Base-by-base conservation (phyloP, 164 flowering plant genomes). In the Vitis labrusca region DNA sequence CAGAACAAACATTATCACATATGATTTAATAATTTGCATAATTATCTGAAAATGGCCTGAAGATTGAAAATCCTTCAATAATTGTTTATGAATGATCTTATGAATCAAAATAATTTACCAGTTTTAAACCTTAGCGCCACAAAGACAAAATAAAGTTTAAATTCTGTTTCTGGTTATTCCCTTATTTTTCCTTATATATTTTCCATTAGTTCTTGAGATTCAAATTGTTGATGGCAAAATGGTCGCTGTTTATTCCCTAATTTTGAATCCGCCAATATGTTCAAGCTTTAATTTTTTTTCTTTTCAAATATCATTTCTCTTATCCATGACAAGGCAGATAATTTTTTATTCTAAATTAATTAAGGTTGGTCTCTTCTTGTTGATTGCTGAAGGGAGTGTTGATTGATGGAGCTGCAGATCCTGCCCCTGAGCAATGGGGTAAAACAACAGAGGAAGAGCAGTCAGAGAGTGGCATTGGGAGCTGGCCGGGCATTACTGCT, bases 401-500 rank as follows among this genome's bases (percentile, higher is more conserved):
- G 77, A 84, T 96, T 73, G 95, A 91, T 78, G 99, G 99, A 80
- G 97, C 98, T 52, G 97, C 97, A 68, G 97, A 96, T 76, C 99
- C 99, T 70, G 85, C 90, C 50, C 99, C 98, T 16, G 97, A 91
- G 82, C 90, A 86, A 65, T 96, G 99, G 99, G 99, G 99, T 11
- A 96, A 81, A 77, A 90, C 99, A 74, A 90, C 98, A 5, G 78
- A 68, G 57, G 91, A 96, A 69, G 98, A 96, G 79, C 84, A 81
- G 65, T 78, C 78, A 30, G 91, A 88, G 75, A 90, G 98, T 83
- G 90, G 95, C 57, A 73, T 89, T 77, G 97, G 93, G 52, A 79
- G 86, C 76, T 96, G 99, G 99, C 99, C 98, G n/a, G 95, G 97
- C 72, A 89, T 96, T 53, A 82, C 69, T 62, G 70, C 81, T 17